Percentiles rank a stretch among this genome's conserved stretches.
phyloP scores from a whole-genome alignment of 805 yeast species.

The Saturnispora galanensis region DNA sequence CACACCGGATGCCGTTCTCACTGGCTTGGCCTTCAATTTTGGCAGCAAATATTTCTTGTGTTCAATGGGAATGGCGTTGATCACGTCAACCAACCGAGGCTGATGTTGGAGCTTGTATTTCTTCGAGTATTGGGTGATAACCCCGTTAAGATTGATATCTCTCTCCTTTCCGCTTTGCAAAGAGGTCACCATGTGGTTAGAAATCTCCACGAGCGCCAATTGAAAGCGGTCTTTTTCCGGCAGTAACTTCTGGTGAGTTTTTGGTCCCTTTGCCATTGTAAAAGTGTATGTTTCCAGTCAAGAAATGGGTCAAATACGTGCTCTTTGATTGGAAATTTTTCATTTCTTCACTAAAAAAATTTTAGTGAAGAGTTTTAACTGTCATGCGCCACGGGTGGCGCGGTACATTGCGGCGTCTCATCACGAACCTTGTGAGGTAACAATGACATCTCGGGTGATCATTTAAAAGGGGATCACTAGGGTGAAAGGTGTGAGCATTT shows the following conservation, averaged over 20 bases:
- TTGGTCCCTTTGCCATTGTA: conserved; percentile 23
- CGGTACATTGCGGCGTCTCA: too few relatives aligned
- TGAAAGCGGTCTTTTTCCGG: conserved; percentile 91
- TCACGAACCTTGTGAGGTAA: too few relatives aligned
- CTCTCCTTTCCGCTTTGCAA: conserved; percentile 46
- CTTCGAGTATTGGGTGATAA: conserved; percentile 76
- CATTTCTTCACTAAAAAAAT: background rate
- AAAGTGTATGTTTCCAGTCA: too few relatives aligned
- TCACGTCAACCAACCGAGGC: conserved; percentile 91
- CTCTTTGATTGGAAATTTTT: background rate
- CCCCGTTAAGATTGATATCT: conserved; percentile 83
- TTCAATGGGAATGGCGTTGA: conserved; percentile 91
- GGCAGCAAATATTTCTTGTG: conserved; percentile 86
- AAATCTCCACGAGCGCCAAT: conserved; percentile 87
- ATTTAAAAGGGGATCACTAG: too few relatives aligned
- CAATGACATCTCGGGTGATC: too few relatives aligned
- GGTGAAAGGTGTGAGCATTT: too few relatives aligned
- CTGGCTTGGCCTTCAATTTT: conserved; percentile 95
- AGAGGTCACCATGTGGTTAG: conserved; percentile 74
- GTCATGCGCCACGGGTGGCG: too few relatives aligned
- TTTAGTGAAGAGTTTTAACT: background rate
- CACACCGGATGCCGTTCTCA: conserved; percentile 95
- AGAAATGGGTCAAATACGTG: background rate
- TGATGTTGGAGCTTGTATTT: conserved; percentile 86
- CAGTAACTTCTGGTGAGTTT: conserved; percentile 53